Conservation (phyloP, 805 yeast species). For the Sugiyamaella marilandica region DNA sequence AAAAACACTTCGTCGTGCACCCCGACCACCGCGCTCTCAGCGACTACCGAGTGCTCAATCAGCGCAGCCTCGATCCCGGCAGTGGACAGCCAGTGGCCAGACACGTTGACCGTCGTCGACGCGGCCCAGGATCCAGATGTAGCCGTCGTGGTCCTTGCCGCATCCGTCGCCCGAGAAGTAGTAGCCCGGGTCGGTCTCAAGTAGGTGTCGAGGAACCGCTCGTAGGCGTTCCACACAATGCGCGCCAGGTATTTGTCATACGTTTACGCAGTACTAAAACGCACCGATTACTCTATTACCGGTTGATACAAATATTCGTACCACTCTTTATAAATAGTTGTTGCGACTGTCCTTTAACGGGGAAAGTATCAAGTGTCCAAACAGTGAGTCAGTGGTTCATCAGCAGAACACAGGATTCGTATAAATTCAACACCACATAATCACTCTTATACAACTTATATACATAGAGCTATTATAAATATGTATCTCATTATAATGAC, state of each 20-base stretch:
- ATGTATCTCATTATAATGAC: background rate
- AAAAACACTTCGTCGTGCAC: conserved; percentile 91
- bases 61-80: conserved; percentile 95
- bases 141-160: conserved; percentile 93
- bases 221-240: conserved; percentile 85
- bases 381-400: too few relatives aligned
- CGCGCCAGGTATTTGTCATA: too few relatives aligned
- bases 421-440: too few relatives aligned
- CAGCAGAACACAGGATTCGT: too few relatives aligned
- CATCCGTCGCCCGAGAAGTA: conserved; percentile 99
- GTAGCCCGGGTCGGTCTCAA: conserved; percentile 83
- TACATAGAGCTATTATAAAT: background rate
- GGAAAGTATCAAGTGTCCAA: too few relatives aligned
- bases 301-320: too few relatives aligned
- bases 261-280: too few relatives aligned
- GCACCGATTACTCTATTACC: too few relatives aligned
- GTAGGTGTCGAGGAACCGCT: conserved; percentile 84
- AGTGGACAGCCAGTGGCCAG: conserved; percentile 94
- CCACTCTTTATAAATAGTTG: too few relatives aligned
- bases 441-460: background rate
- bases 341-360: too few relatives aligned
- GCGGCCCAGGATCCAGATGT: conserved; percentile 95
- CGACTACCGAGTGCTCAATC: conserved; percentile 70
- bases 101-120: conserved; percentile 95
- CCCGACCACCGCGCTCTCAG: conserved; percentile 97